These are phyloP conservation scores for Calonectria multiphialidica DNA, from an alignment of 2,329 filamentous ascomycete genomes.

Conservation along the genomic window DNA sequence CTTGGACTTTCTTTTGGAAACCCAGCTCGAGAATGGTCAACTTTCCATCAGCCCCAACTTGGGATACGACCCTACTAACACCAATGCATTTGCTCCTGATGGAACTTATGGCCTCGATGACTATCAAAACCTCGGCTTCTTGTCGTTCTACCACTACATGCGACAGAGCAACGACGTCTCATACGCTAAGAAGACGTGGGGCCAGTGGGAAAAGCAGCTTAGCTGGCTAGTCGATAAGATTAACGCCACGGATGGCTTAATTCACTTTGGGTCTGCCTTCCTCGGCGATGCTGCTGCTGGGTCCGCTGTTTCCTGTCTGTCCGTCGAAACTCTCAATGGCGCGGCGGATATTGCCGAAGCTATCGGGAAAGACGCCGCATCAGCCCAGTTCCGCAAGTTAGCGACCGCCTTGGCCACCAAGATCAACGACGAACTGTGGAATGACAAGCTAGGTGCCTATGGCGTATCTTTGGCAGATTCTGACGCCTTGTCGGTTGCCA, in stretches of 20 bases:
- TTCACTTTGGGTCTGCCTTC: constrained; percentile 7
- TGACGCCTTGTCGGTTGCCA: background rate
- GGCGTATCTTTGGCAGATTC: background rate
- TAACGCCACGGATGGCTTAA: constrained; percentile 12
- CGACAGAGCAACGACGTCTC: constrained; percentile 7
- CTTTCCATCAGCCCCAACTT: constrained; percentile 3
- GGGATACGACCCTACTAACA: constrained; percentile 8
- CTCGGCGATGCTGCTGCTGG: background rate
- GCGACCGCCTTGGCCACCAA: background rate
- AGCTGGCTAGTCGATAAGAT: constrained; percentile 9
- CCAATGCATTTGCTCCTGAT: background rate
- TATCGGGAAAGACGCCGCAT: background rate
- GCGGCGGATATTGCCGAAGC: background rate
- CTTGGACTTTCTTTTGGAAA: background rate
- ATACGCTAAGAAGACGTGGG: background rate
- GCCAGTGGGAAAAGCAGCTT: constrained; percentile 10
- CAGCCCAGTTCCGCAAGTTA: background rate
- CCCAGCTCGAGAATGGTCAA: background rate
- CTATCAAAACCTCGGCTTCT: constrained; percentile 7
- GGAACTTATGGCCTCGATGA: constrained; percentile 4
- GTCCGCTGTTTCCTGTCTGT: constrained; percentile 3
- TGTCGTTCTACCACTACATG: constrained; percentile 10
- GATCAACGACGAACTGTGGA: constrained; percentile 10
- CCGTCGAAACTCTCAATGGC: background rate
- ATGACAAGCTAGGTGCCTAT: background rate